Percentiles rank a stretch among this genome's conserved stretches.
These are phyloP conservation scores for Wickerhamomyces sydowiorum DNA, from an alignment of 805 yeast species.

Conservation along the genomic window DNA sequence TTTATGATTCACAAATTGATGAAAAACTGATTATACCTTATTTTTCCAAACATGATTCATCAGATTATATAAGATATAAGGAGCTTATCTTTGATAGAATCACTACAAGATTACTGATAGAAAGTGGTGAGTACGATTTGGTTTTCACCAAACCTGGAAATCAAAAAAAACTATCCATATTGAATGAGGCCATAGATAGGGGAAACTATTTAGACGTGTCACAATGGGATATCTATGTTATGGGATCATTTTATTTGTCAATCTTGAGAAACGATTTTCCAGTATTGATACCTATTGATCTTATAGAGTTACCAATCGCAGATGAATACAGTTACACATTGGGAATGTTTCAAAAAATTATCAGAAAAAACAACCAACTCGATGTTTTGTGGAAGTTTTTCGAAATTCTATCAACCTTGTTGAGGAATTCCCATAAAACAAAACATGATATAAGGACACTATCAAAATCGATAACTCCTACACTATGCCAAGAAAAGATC, in stretches of 20 bases:
- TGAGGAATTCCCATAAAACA: slow-evolving; percentile 32
- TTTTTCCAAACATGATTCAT: slow-evolving; percentile 24
- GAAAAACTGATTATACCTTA: slow-evolving; percentile 44
- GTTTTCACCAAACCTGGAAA: slow-evolving; percentile 56
- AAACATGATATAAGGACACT: slow-evolving; percentile 31
- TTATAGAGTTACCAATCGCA: slow-evolving; percentile 46
- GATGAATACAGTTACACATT: slow-evolving; percentile 43
- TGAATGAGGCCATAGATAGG: slow-evolving; percentile 44
- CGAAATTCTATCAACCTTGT: slow-evolving; percentile 39
- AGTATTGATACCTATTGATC: slow-evolving; percentile 47
- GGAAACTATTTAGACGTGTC: slow-evolving; percentile 55
- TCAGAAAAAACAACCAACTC: slow-evolving; percentile 26
- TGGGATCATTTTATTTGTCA: slow-evolving; percentile 36
- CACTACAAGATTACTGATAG: slow-evolving; percentile 39
- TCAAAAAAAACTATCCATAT: slow-evolving; percentile 35
- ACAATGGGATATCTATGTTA: slow-evolving; percentile 53
- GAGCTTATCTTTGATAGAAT: slow-evolving; percentile 42
- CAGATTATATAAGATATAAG: slow-evolving; percentile 30
- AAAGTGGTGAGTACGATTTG: slow-evolving; percentile 33
- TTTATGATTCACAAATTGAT: slow-evolving; percentile 53
- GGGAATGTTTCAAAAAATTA: slow-evolving; percentile 28
- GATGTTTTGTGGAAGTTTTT: slow-evolving; percentile 34
- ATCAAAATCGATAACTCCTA: slow-evolving; percentile 29
- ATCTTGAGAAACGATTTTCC: slow-evolving; percentile 45
- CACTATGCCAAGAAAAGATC: slow-evolving; percentile 47